A percentile compares a stretch with the other conserved stretches of the same genome.
Conservation (phyloP, 805 yeast genomes). For the Ogataea paradorogensis region DNA sequence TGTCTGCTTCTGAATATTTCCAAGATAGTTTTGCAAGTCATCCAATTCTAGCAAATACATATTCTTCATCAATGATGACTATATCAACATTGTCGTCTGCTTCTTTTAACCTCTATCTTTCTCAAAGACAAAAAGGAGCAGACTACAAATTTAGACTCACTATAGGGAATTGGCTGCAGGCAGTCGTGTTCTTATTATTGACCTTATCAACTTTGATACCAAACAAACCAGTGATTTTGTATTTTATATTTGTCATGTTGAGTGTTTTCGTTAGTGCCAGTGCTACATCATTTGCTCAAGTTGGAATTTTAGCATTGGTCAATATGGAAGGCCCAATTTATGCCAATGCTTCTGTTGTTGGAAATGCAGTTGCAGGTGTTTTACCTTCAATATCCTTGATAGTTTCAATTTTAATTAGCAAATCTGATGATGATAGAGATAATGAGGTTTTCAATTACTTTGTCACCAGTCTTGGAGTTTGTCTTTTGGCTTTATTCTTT, state of each 20-base stretch:
- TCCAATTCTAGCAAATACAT: constrained; percentile 51
- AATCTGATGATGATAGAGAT: constrained; percentile 20
- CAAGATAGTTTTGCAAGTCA: constrained; percentile 53
- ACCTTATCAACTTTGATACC: constrained; percentile 45
- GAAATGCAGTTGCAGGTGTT: constrained; percentile 93
- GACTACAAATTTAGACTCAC: constrained; percentile 56
- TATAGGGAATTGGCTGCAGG: constrained; percentile 58
- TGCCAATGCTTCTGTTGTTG: constrained; percentile 91
- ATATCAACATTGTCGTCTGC: constrained; percentile 72
- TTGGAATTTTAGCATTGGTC: constrained; percentile 85
- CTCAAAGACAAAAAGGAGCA: constrained; percentile 61
- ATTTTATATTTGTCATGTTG: constrained; percentile 55
- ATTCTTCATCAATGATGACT: constrained; percentile 86
- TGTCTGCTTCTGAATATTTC: constrained; percentile 83
- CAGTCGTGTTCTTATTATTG: constrained; percentile 54
- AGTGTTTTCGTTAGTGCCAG: constrained; percentile 64
- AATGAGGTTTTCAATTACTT: constrained; percentile 39
- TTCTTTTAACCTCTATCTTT: constrained; percentile 54
- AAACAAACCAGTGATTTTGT: constrained; percentile 33
- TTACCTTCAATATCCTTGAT: constrained; percentile 75
- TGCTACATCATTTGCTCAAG: constrained; percentile 83
- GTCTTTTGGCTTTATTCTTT: constrained; percentile 19
- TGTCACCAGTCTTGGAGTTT: constrained; percentile 28
- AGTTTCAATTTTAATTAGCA: constrained; percentile 40
- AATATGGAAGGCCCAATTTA: constrained; percentile 71